Percentiles rank a stretch among this genome's conserved stretches.
phyloP scores from a whole-genome alignment of 2,329 filamentous ascomycete genomes.

The Aspergillus sp. region DNA sequence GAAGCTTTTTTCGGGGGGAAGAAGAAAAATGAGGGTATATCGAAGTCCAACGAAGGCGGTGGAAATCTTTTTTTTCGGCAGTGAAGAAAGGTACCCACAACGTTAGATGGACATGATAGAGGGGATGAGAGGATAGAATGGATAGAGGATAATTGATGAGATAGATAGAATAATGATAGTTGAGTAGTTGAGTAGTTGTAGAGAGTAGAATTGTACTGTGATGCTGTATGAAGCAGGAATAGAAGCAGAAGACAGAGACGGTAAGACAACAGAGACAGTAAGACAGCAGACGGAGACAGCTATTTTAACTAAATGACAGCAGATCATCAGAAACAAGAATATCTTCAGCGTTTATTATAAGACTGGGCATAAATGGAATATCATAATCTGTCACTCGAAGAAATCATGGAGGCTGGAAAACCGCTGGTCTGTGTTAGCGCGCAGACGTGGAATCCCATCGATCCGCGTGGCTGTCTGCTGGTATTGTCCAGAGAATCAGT shows the following conservation, averaged over 20 bases:
- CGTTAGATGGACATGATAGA: background rate
- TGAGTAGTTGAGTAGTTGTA: too few relatives aligned
- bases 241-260: too few relatives aligned
- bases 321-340: slow-evolving; percentile 5
- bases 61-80: slow-evolving; percentile 17
- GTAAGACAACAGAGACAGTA: too few relatives aligned
- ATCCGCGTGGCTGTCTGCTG: slow-evolving; percentile 3
- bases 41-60: slow-evolving; percentile 38
- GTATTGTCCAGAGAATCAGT: background rate
- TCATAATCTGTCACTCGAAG: background rate
- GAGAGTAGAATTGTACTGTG: too few relatives aligned
- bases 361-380: slow-evolving; percentile 6
- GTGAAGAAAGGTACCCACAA: too few relatives aligned
- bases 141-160: slow-evolving; percentile 1
- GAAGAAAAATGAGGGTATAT: slow-evolving; percentile 13
- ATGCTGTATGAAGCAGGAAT: too few relatives aligned
- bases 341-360: slow-evolving; percentile 5
- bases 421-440: slow-evolving; percentile 26
- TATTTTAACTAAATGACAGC: slow-evolving; percentile 5
- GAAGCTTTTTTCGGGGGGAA: slow-evolving; percentile 13
- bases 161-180: slow-evolving; percentile 6
- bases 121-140: background rate
- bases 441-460: slow-evolving; percentile 22
- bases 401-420: slow-evolving; percentile 29
- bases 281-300: too few relatives aligned